A percentile compares a stretch with the other conserved stretches of the same genome.
These are phyloP conservation scores for Entelexis sorbosivorans DNA, from an alignment of 1,139 yeast species.

Conservation along the genomic window DNA sequence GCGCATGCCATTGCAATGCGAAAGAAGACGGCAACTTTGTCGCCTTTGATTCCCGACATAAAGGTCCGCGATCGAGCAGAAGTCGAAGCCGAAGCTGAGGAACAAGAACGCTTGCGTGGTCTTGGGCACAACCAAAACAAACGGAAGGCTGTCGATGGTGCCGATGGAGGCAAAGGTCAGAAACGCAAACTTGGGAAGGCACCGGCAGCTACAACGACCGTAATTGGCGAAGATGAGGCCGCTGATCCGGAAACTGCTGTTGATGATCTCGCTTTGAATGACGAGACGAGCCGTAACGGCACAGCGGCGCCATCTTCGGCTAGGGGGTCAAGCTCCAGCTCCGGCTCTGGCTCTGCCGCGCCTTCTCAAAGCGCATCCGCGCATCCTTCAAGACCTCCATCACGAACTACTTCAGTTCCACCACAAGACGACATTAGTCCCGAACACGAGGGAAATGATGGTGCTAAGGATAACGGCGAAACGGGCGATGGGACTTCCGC, in stretches of 20 bases:
- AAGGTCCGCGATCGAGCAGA: constrained; percentile 70
- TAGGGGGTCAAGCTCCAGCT: too few relatives aligned
- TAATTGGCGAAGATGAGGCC: neutral
- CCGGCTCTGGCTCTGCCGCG: neutral
- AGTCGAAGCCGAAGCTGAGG: constrained; percentile 59
- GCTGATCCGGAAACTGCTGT: neutral
- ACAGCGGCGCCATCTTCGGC: neutral
- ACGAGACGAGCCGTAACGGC: neutral
- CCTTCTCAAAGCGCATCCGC: neutral
- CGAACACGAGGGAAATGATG: too few relatives aligned
- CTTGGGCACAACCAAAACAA: constrained; percentile 23
- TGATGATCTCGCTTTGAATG: neutral
- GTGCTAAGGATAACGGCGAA: too few relatives aligned
- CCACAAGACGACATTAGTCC: too few relatives aligned
- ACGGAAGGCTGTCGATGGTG: constrained; percentile 29
- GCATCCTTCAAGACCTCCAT: too few relatives aligned
- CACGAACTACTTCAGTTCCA: too few relatives aligned
- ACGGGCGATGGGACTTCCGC: too few relatives aligned
- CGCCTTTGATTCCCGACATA: constrained; percentile 83
- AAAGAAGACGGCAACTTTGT: constrained; percentile 62
- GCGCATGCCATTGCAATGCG: constrained; percentile 96
- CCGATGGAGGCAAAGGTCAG: constrained; percentile 6
- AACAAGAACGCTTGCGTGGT: constrained; percentile 24
- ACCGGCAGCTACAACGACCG: neutral
- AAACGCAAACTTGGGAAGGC: constrained; percentile 11